Evolutionary conservation across 2,329 filamentous ascomycete genomes (phyloP), one percentile per base, ranked within the genome.

Genomic region (Albophoma yamanashiensis): DNA sequence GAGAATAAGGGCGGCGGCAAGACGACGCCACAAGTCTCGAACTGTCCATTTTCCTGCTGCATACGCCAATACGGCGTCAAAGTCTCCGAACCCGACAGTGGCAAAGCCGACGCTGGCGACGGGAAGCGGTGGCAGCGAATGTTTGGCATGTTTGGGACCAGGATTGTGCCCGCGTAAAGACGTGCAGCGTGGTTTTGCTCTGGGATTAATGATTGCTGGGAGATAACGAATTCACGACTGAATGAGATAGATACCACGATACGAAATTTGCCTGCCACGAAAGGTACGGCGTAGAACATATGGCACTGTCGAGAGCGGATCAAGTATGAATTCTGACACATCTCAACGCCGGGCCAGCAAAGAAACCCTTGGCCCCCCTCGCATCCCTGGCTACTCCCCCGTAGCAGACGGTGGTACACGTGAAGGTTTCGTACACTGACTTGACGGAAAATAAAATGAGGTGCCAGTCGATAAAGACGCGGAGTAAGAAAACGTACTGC

Each of bases 51-150:
- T 67, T 73, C 77, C 2, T 92, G 89, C 69, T 90, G 88, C 66
- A 79, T 92, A 62, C 79, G 79, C 63, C 87, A 92, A 69, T 92
- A 89, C 65, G 89, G 88, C 7, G 74, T 89, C 55, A 77, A 73
- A 59, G 70, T 79, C 17, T 63, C 60, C 6, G 75, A 77, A 62
- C 57, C 61, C 31, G 73, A 83, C 63, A 69, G 73, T 20, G 63
- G 60, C 6, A 77, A 77, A 64, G 78, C 76, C 1, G 70, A 80
- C 65, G 77, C 75, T 43, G 81, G 78, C 15, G 61, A 73, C 1
- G 77, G 72, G 3, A 74, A 64, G 64, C 74, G 80, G 38, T 91
- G 87, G 85, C 75, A 86, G 67, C 80, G 84, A 60, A 73, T 82
- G 63, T 90, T 86, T 73, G 78, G 79, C 7, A 69, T 92, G 58